Conservation (phyloP, 2,329 filamentous ascomycete species). For the Sporothrix phasma region DNA sequence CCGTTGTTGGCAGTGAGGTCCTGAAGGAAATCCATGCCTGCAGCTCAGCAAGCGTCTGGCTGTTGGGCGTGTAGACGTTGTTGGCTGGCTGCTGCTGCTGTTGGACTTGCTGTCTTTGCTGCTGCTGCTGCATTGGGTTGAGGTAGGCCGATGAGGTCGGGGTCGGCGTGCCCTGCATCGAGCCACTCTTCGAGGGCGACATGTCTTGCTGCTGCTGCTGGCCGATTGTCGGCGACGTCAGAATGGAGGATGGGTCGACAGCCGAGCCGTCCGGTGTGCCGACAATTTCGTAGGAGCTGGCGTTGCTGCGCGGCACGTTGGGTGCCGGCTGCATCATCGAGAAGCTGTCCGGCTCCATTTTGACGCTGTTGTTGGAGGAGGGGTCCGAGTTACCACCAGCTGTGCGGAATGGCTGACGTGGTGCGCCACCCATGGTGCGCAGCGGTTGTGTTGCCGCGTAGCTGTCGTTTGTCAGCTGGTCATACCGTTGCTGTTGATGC, state of each 20-base stretch:
- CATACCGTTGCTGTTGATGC: constrained; percentile 19
- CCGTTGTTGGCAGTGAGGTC: constrained; percentile 26
- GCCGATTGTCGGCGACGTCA: constrained; percentile 33
- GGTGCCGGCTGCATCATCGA: constrained; percentile 33
- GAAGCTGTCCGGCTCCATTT: constrained; percentile 32
- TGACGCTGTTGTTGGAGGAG: constrained; percentile 25
- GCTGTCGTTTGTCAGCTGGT: neutral
- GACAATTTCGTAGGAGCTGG: constrained; percentile 28
- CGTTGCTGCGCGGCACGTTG: constrained; percentile 29
- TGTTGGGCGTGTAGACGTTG: constrained; percentile 18
- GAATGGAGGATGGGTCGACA: constrained; percentile 32
- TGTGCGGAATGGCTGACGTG: constrained; percentile 22
- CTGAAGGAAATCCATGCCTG: constrained; percentile 47
- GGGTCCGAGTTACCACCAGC: constrained; percentile 13
- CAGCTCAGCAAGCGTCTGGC: constrained; percentile 36
- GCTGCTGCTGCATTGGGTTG: constrained; percentile 20
- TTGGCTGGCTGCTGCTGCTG: constrained; percentile 17
- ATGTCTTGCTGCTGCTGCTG: constrained; percentile 10
- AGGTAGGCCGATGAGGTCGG: constrained; percentile 7
- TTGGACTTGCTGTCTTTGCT: constrained; percentile 17
- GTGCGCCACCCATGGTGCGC: neutral
- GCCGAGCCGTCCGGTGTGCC: constrained; percentile 20
- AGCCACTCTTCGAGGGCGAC: constrained; percentile 9
- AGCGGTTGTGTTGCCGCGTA: constrained; percentile 9
- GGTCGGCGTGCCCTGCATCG: constrained; percentile 15